Percentiles rank a stretch among this genome's conserved stretches.
phyloP scores from a whole-genome alignment of 1,284 basidiomycete species.

The Trichosporon asahii region DNA sequence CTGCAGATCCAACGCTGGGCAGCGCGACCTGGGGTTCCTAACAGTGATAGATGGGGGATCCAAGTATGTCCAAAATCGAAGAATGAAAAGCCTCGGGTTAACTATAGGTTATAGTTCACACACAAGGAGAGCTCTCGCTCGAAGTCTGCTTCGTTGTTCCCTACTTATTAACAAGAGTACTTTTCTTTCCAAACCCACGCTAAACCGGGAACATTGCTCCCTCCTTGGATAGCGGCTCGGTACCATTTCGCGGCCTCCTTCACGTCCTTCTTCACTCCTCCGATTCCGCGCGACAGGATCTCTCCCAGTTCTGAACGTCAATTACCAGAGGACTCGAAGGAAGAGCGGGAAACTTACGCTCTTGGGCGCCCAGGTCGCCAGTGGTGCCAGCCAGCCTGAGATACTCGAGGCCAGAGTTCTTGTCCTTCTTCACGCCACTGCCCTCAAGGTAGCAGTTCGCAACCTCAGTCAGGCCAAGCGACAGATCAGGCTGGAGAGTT shows the following conservation, averaged over 20 bases:
- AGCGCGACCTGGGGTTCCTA: neutral
- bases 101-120: neutral
- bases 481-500: slow-evolving; percentile 35
- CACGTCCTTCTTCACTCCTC: slow-evolving; percentile 51
- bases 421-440: slow-evolving; percentile 43
- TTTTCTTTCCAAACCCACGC: slow-evolving; percentile 51
- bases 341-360: slow-evolving; percentile 38
- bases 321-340: neutral
- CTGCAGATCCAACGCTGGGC: neutral
- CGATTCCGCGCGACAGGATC: slow-evolving; percentile 46
- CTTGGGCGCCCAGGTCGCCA: slow-evolving; percentile 47
- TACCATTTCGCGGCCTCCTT: slow-evolving; percentile 52
- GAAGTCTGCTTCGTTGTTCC: slow-evolving; percentile 7
- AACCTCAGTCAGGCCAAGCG: slow-evolving; percentile 47
- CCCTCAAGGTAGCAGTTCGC: slow-evolving; percentile 50
- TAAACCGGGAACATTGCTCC: slow-evolving; percentile 43
- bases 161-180: slow-evolving; percentile 17
- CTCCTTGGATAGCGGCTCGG: slow-evolving; percentile 43
- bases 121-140: slow-evolving; percentile 9
- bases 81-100: slow-evolving; percentile 2
- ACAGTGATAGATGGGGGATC: neutral
- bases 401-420: slow-evolving; percentile 45
- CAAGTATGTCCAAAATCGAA: neutral
- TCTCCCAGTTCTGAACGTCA: slow-evolving; percentile 42
- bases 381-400: slow-evolving; percentile 45